Evolutionary conservation across 345 rosid species (phyloP).

Genomic region (Eucalyptus cloeziana): DNA sequence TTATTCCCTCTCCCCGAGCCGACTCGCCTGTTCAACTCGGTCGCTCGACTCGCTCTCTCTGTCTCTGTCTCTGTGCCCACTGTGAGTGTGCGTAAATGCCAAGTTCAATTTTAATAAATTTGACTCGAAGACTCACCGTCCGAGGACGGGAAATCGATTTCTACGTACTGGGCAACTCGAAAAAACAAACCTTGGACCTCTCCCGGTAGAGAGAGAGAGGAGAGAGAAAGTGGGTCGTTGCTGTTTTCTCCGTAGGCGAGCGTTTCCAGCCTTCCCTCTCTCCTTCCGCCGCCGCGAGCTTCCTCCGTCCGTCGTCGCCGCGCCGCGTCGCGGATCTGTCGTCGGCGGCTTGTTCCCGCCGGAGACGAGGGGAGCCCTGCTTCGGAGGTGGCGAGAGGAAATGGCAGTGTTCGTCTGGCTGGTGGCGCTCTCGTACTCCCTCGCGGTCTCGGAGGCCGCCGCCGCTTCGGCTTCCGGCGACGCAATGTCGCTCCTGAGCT

Average conservation of each 20-base stretch:
- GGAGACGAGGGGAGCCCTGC: not conserved
- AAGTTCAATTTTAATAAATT: not conserved
- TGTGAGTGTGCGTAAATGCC: not conserved
- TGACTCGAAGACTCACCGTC: not conserved
- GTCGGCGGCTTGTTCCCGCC: not conserved
- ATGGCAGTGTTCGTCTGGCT: not conserved
- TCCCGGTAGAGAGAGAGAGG: not conserved
- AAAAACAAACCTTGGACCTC: not conserved
- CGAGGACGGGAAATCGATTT: not conserved
- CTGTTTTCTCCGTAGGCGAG: not conserved
- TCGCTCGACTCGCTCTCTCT: not conserved
- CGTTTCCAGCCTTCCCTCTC: not conserved
- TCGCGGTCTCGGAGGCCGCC: not conserved
- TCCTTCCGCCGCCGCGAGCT: not conserved
- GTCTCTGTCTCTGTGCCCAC: not conserved
- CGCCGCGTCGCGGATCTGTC: not conserved
- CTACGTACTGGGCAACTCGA: not conserved
- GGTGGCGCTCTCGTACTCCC: not conserved
- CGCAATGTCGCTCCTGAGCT: constrained; percentile 21
- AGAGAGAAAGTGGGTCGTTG: not conserved
- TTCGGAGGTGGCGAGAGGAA: not conserved
- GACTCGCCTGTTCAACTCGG: not conserved
- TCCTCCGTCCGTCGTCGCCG: not conserved
- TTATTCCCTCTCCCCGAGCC: not conserved
- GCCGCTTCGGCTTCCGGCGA: constrained; percentile 1